Percentiles rank a stretch among this genome's conserved stretches.
Conservation (phyloP, 2,329 filamentous ascomycete genomes). For the Fusarium nodosum region DNA sequence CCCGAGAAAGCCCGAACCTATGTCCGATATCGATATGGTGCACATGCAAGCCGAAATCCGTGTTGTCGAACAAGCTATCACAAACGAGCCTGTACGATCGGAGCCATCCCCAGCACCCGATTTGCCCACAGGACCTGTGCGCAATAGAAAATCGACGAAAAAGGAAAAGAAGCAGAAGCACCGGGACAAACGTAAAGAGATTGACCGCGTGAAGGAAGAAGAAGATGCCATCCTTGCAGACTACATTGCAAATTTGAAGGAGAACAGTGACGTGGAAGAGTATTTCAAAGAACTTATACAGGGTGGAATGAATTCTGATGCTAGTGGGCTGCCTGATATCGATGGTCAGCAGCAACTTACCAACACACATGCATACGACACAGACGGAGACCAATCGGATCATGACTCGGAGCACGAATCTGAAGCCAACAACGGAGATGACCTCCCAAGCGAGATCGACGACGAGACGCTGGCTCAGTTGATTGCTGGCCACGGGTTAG, state of each 20-base stretch:
- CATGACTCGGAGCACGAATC: conserved; percentile 14
- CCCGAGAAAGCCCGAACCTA: conserved; percentile 46
- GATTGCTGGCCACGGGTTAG: conserved; percentile 44
- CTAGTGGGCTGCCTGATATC: conserved; percentile 56
- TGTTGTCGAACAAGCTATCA: conserved; percentile 48
- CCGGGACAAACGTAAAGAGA: conserved; percentile 40
- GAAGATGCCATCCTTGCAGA: conserved; percentile 74
- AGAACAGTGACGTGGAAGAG: conserved; percentile 66
- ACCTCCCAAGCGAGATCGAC: conserved; percentile 44
- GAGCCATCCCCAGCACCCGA: conserved; percentile 4
- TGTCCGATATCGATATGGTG: conserved; percentile 40
- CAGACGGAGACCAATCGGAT: conserved; percentile 47
- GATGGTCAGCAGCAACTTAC: conserved; percentile 64
- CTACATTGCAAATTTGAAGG: conserved; percentile 76
- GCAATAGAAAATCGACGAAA: conserved; percentile 12
- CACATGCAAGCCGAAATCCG: conserved; percentile 54
- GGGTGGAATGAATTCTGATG: conserved; percentile 26
- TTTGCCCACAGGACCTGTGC: not conserved
- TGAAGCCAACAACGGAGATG: conserved; percentile 21
- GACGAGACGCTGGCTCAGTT: conserved; percentile 48
- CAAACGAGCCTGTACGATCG: conserved; percentile 14
- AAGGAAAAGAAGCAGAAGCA: conserved; percentile 39
- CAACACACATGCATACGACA: conserved; percentile 58
- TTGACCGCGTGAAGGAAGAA: conserved; percentile 47
- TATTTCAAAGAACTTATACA: conserved; percentile 33